These are phyloP conservation scores for Flammula alnicola DNA, from an alignment of 1,284 basidiomycete genomes.

Conservation along the genomic window DNA sequence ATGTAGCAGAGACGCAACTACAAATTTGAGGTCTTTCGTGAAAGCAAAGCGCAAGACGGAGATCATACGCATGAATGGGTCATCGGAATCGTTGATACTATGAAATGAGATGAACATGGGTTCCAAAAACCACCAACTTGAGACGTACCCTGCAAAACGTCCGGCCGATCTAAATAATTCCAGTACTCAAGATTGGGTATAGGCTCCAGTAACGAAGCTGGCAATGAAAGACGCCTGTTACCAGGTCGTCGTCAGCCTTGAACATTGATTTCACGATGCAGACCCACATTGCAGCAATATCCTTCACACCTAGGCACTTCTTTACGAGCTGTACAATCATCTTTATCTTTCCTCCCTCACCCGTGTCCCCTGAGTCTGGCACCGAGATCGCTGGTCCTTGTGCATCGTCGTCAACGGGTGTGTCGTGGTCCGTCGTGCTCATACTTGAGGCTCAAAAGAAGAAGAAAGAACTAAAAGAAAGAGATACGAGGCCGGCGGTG, in stretches of 20 bases:
- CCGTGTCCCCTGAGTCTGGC: slow-evolving; percentile 73
- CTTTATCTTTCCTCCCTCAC: slow-evolving; percentile 89
- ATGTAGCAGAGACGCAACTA: slow-evolving; percentile 55
- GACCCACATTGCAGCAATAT: slow-evolving; percentile 84
- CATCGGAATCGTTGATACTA: slow-evolving; percentile 87
- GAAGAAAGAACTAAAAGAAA: slow-evolving; percentile 10
- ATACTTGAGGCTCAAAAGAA: slow-evolving; percentile 1
- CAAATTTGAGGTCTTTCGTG: slow-evolving; percentile 95
- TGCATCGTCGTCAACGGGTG: slow-evolving; percentile 52
- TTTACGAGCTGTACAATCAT: slow-evolving; percentile 89
- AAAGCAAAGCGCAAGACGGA: slow-evolving; percentile 89
- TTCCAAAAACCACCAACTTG: slow-evolving; percentile 2
- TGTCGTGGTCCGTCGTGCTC: slow-evolving; percentile 17
- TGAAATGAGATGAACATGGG: slow-evolving; percentile 3
- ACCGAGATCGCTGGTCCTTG: slow-evolving; percentile 69
- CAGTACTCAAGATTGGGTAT: slow-evolving; percentile 95
- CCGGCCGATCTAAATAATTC: slow-evolving; percentile 94
- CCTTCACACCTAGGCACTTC: slow-evolving; percentile 87
- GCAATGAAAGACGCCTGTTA: slow-evolving; percentile 82
- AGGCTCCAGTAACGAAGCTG: slow-evolving; percentile 89
- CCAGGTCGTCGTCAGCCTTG: slow-evolving; percentile 5
- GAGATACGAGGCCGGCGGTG: neutral
- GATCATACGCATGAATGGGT: slow-evolving; percentile 92
- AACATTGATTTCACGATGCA: neutral
- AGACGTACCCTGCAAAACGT: slow-evolving; percentile 84